These are phyloP conservation scores for Thozetella sp. DNA, from an alignment of 495 filamentous ascomycete genomes.

Conservation along the genomic window DNA sequence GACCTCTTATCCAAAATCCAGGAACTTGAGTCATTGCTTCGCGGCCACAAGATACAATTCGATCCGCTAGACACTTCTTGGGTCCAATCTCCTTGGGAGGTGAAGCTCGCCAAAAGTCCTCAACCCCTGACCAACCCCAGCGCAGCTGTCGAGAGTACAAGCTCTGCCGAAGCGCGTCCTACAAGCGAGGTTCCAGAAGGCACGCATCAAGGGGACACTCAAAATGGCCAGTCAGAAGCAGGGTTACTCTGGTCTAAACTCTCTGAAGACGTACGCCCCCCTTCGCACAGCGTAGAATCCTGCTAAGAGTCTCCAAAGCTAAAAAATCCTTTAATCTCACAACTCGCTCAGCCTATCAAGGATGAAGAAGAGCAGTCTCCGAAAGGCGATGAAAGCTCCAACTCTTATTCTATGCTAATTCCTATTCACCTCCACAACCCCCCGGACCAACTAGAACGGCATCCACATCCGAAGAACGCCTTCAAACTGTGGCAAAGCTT, in stretches of 20 bases:
- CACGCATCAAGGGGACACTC: neutral
- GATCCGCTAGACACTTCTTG: constrained; percentile 5
- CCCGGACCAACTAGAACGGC: constrained; percentile 1
- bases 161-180: neutral
- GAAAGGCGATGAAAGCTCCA: neutral
- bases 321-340: constrained; percentile 5
- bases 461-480: constrained; percentile 11
- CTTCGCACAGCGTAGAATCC: neutral
- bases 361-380: neutral
- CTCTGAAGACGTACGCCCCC: constrained; percentile 3
- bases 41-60: constrained; percentile 3
- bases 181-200: neutral
- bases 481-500: constrained; percentile 55
- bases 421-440: neutral
- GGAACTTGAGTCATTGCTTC: constrained; percentile 6
- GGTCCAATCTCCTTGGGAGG: constrained; percentile 6
- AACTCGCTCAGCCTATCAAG: neutral
- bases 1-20: constrained; percentile 10
- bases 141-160: neutral
- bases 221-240: neutral
- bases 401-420: neutral
- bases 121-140: neutral
- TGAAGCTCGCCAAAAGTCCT: constrained; percentile 1
- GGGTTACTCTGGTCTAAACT: neutral
- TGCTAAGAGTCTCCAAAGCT: constrained; percentile 4